phyloP scores from a whole-genome alignment of 345 rosid genomes.

The Melaleuca alternifolia region DNA sequence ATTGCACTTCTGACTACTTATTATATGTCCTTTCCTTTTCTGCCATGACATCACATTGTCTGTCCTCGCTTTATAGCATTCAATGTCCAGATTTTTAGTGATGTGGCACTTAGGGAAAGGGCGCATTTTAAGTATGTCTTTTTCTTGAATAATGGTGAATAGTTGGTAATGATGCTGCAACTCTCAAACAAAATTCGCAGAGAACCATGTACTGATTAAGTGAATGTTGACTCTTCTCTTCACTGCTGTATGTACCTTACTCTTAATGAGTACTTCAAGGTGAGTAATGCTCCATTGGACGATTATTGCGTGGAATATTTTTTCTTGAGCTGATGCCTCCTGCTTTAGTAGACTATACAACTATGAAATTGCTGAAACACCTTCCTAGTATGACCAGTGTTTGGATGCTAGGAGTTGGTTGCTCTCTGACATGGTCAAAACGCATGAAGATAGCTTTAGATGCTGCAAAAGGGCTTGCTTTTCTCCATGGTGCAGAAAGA shows the following conservation, averaged over 20 bases:
- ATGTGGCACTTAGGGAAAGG: neutral
- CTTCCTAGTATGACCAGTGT: neutral
- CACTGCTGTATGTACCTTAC: neutral
- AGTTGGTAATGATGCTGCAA: neutral
- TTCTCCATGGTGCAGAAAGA: conserved; percentile 90
- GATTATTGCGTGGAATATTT: neutral
- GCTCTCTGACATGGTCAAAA: conserved; percentile 83
- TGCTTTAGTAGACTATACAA: neutral
- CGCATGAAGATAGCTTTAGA: conserved; percentile 89
- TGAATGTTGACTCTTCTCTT: neutral
- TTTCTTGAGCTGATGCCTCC: neutral
- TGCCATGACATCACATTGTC: neutral
- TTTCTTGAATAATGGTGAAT: neutral
- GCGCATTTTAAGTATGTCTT: neutral
- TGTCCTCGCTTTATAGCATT: neutral
- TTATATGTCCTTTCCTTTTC: neutral
- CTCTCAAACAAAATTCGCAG: neutral
- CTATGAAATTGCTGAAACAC: neutral
- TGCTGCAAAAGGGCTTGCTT: conserved; percentile 92
- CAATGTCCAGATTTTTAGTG: neutral
- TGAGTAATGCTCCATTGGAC: neutral
- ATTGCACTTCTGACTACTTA: neutral
- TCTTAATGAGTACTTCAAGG: neutral
- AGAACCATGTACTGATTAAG: neutral
- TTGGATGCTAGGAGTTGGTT: conserved; percentile 61